Conservation (phyloP, 345 rosid species). For the Arabis alpina region DNA sequence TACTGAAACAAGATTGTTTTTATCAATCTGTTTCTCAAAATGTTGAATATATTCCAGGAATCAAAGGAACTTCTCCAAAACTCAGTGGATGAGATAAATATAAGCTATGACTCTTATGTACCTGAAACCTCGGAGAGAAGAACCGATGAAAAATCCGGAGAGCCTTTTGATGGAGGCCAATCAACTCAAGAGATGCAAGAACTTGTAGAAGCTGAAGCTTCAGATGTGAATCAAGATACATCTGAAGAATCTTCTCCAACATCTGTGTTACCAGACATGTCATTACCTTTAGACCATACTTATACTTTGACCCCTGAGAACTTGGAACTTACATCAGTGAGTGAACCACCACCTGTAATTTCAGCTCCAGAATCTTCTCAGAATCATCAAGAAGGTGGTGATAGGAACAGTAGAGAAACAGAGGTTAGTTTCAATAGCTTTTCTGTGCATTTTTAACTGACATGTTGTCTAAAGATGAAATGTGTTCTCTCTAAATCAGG, state of each 20-base stretch:
- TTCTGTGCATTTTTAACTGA: background rate
- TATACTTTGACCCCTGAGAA: slow-evolving; percentile 34
- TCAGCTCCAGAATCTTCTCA: slow-evolving; percentile 16
- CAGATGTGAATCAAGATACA: slow-evolving; percentile 24
- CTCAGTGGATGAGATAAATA: slow-evolving; percentile 36
- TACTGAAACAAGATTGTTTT: background rate
- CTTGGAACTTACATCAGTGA: slow-evolving; percentile 31
- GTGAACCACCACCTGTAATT: slow-evolving; percentile 19
- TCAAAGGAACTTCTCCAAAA: slow-evolving; percentile 33
- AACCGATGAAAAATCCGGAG: slow-evolving; percentile 32
- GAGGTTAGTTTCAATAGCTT: slow-evolving; percentile 18
- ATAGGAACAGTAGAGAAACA: slow-evolving; percentile 25
- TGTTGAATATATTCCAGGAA: slow-evolving; percentile 42
- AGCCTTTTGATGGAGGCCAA: slow-evolving; percentile 17
- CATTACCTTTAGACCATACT: slow-evolving; percentile 27
- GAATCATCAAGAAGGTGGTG: slow-evolving; percentile 30
- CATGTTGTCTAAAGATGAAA: background rate
- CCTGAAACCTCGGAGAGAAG: slow-evolving; percentile 35
- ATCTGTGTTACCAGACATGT: slow-evolving; percentile 50
- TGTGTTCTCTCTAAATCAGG: slow-evolving; percentile 7
- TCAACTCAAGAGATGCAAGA: slow-evolving; percentile 31
- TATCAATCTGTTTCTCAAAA: background rate
- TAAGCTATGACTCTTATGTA: slow-evolving; percentile 16
- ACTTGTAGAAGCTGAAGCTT: slow-evolving; percentile 32
- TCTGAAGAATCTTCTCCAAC: slow-evolving; percentile 50